phyloP scores from a whole-genome alignment of 2,329 filamentous ascomycete species.

The Exophiala sp. region DNA sequence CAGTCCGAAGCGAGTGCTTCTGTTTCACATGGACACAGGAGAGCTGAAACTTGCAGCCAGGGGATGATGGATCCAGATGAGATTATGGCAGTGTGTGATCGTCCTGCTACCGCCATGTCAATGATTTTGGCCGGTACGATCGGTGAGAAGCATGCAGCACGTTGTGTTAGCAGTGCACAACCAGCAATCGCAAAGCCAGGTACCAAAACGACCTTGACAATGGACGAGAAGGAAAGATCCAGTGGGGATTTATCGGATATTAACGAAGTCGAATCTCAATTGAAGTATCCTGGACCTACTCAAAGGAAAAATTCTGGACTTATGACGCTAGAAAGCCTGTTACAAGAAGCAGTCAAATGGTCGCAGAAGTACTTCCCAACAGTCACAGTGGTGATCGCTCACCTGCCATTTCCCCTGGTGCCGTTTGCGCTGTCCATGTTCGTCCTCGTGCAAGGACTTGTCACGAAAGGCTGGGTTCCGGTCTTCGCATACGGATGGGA shows the following conservation, averaged over 20 bases:
- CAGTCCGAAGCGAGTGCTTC: background rate
- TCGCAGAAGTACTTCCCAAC: slow-evolving; percentile 68
- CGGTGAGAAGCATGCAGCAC: background rate
- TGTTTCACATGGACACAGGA: background rate
- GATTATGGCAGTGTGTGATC: background rate
- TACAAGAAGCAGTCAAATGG: slow-evolving; percentile 52
- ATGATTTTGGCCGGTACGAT: background rate
- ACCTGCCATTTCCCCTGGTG: slow-evolving; percentile 65
- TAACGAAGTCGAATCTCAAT: background rate
- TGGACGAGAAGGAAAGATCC: background rate
- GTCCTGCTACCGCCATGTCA: background rate
- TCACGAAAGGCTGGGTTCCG: slow-evolving; percentile 70
- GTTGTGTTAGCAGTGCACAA: background rate
- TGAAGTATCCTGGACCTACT: no score
- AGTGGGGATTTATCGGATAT: background rate
- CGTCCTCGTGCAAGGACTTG: slow-evolving; percentile 67
- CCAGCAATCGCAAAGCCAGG: background rate
- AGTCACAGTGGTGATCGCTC: slow-evolving; percentile 59
- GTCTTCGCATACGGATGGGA: slow-evolving; percentile 63
- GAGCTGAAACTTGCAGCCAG: background rate
- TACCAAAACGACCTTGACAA: background rate
- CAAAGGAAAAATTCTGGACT: slow-evolving; percentile 18
- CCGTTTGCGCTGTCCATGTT: slow-evolving; percentile 75
- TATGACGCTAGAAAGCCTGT: slow-evolving; percentile 54
- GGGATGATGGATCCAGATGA: background rate